Evolutionary conservation across 1,284 basidiomycete species (phyloP).

Genomic region (Irpex sp.): DNA sequence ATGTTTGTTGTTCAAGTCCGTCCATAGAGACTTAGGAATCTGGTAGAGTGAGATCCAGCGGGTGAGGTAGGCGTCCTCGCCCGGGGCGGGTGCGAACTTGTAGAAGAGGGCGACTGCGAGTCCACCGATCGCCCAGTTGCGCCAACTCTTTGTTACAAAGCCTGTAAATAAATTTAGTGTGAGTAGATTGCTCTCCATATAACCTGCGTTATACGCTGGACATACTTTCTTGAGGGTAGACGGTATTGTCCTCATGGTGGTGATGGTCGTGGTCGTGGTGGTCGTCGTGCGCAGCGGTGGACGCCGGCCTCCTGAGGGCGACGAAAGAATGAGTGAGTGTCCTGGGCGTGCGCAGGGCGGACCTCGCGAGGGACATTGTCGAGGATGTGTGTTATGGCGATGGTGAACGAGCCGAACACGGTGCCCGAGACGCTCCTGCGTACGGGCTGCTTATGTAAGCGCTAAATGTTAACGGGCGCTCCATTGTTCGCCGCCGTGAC

Average conservation of each 20-base stretch:
- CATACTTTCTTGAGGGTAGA: conserved; percentile 58
- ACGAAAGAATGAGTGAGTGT: conserved; percentile 16
- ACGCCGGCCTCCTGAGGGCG: conserved; percentile 33
- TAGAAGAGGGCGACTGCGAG: conserved; percentile 47
- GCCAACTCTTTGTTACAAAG: conserved; percentile 59
- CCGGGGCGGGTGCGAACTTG: conserved; percentile 59
- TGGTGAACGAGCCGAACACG: not conserved
- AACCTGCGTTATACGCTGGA: not conserved
- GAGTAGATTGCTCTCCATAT: no score
- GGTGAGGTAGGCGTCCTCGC: conserved; percentile 54
- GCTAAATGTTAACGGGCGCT: not conserved
- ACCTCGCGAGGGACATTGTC: conserved; percentile 32
- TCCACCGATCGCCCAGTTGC: conserved; percentile 45
- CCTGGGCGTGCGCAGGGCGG: conserved; percentile 27
- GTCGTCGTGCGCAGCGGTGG: conserved; percentile 30
- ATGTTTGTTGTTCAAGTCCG: conserved; percentile 48
- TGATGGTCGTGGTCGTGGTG: conserved; percentile 31
- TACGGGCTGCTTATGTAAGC: conserved; percentile 12
- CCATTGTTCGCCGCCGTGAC: not conserved
- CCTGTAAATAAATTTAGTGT: conserved; percentile 25
- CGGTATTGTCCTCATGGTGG: conserved; percentile 35
- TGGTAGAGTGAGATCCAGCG: conserved; percentile 54
- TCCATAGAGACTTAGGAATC: conserved; percentile 46
- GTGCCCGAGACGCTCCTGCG: conserved; percentile 5
- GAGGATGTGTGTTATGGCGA: not conserved